Evolutionary conservation across 768 basidiomycete species (phyloP), one percentile per base, ranked within the genome.

Genomic region (Rossbeevera mucosa): DNA sequence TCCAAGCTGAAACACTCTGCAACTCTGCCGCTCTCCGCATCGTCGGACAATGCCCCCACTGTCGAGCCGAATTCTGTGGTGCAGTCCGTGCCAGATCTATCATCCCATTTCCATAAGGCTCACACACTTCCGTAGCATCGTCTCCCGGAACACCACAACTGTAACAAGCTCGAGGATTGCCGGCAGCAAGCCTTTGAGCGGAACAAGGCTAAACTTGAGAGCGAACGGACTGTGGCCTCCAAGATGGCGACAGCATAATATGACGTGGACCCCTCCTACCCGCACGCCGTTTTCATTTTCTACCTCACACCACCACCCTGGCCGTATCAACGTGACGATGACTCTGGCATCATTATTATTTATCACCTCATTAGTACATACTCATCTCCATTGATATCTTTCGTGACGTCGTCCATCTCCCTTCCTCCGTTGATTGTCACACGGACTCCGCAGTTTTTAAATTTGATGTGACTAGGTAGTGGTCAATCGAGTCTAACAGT

Each of bases 171-270:
- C 56, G 85, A 88, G 65, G 85, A 85, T 68, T 94, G 91, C 73
- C 76, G 86, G 57, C 86, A 91, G 68, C 86, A 90, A 70, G 91
- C 91, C 18, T 94, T 92, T 65, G 83, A 91, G 59, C 79, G 81
- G 64, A 93, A 94, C 77, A 92, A 93, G 81, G 78, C 74, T 48
- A 89, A 89, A 73, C 74, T 94, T 52, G 91, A 92, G 78, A 83
- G 84, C 60, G 91, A 94, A 72, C 83, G 87, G 71, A 94, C 91
- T 18, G 85, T 89, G 30, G 85, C 85, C 29, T 75, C 87, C 65
- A 93, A 92, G 84, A 85, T 94, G 80, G 85, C 86, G 52, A 85
- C 82, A 44, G 87, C 87, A 66, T 91, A 63, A 76, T 49, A 44
- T 29, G 49, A 55, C 41, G 36, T 54, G 52, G 28, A 5, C 36